Evolutionary conservation across 306 rosid species (phyloP), one percentile per base, ranked within the genome.

Genomic region (Bauhinia variegata): DNA sequence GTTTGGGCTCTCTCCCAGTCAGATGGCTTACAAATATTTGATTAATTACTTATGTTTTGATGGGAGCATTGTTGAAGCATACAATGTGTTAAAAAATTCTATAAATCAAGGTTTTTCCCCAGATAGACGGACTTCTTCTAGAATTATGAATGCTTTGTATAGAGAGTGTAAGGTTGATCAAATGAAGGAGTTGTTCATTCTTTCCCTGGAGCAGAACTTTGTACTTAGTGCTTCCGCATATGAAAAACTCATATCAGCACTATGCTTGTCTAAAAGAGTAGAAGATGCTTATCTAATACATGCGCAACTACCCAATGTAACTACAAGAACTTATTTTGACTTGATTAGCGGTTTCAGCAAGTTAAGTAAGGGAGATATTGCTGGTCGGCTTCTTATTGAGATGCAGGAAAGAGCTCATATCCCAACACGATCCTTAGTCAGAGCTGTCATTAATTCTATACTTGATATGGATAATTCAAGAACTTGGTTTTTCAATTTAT

Each of bases 301-400:
- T 38, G 85, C 68, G 39, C 75, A 89, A 48, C 73, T 85, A 23
- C 70, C 73, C 60, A 75, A 32, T 57, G 78, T 30, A 41, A 31
- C 79, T 36, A 43, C 56, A 64, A 16, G 13, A 17, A 72, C 92
- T 47, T 92, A 84, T 70, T 6, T 12, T 31, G 50, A 41, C 76
- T 80, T 92, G 92, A 82, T 89, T 44, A 39, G 3, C 5, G 78
- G 87, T 81, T 85, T 84, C 49, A 67, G 57, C 70, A 60, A 57
- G 78, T 66, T 15, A 18, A 70, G 69, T 11, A 87, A 76, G 73
- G 96, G 83, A 33, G 92, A 87, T 37, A 75, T 84, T 63, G 86
- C 89, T 55, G 91, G 93, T 15, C 83, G 78, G 51, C 91, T 92
- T 76, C 89, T 92, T 19, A 54, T 86, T 66, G 96, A 92, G 76